Conservation (phyloP, 139 green algal species). For the Eudorina sp. region DNA sequence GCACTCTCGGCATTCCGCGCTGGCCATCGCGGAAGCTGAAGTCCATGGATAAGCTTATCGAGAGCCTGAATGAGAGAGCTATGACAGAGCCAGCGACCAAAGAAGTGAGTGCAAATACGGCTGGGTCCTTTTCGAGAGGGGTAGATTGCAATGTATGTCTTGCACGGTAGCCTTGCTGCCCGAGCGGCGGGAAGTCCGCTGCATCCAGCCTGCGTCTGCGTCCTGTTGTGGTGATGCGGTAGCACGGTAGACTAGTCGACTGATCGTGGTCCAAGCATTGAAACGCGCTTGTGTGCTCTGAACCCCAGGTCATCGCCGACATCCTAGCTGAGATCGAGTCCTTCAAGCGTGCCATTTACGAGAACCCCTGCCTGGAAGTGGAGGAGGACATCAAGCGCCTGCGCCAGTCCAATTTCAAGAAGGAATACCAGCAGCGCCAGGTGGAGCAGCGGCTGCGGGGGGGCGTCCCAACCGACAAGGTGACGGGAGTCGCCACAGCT, state of each 20-base stretch:
- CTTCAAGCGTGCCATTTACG: constrained; percentile 55
- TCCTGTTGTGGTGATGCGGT: no score
- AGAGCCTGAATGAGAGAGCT: constrained; percentile 50
- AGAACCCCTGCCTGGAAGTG: constrained; percentile 56
- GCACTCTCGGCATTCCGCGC: constrained; percentile 56
- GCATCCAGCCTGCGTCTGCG: no score
- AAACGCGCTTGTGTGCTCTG: no score
- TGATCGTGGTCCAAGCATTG: no score
- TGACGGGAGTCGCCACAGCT: neutral
- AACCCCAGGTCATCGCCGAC: constrained; percentile 38
- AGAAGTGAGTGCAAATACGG: constrained; percentile 43
- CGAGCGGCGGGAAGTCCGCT: no score
- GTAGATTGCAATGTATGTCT: no score
- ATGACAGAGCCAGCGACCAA: constrained; percentile 22
- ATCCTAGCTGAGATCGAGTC: constrained; percentile 44
- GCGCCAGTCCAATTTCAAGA: constrained; percentile 63
- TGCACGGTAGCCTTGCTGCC: no score
- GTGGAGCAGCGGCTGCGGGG: constrained; percentile 44
- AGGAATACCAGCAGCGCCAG: constrained; percentile 58
- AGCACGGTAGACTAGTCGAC: no score
- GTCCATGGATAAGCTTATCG: constrained; percentile 62
- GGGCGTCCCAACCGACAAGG: neutral
- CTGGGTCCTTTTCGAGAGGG: no score
- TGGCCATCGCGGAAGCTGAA: constrained; percentile 66
- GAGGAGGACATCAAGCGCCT: constrained; percentile 58